These are phyloP conservation scores for Acer saccharum DNA, from an alignment of 345 rosid genomes.

Conservation along the genomic window DNA sequence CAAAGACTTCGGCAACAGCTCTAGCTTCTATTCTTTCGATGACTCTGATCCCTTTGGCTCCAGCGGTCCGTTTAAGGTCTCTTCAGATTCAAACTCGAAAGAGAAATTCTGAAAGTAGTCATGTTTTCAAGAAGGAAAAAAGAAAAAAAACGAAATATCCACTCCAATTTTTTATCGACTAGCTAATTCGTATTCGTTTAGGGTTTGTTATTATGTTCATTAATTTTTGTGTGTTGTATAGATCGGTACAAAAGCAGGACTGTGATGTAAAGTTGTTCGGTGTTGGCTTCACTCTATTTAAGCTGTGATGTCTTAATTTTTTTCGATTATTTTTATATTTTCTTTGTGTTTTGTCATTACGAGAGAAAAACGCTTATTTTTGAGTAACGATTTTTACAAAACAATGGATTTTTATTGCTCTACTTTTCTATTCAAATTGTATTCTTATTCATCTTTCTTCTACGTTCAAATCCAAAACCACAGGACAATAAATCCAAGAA, in stretches of 20 bases:
- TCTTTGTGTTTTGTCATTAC: constrained; percentile 12
- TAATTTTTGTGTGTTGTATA: constrained; percentile 33
- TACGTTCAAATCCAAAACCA: no score
- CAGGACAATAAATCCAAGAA: no score
- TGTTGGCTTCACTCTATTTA: constrained; percentile 17
- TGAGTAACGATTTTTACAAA: background rate
- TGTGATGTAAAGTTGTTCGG: constrained; percentile 38
- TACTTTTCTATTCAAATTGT: background rate
- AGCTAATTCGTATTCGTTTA: constrained; percentile 8
- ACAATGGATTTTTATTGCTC: background rate
- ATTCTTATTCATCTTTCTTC: background rate
- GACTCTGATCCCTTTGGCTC: constrained; percentile 92
- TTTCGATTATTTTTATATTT: background rate
- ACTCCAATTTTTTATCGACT: background rate
- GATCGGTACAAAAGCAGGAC: constrained; percentile 27
- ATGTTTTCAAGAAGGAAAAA: background rate
- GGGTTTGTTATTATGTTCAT: constrained; percentile 11
- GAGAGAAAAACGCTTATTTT: constrained; percentile 1
- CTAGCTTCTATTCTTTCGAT: constrained; percentile 70
- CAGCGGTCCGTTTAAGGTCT: constrained; percentile 86
- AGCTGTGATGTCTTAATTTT: background rate
- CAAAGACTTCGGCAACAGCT: constrained; percentile 51
- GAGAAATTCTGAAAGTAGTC: constrained; percentile 53
- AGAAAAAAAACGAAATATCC: no score
- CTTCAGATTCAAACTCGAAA: constrained; percentile 59